Percentiles rank a stretch among this genome's conserved stretches.
phyloP scores from a whole-genome alignment of 305 asterid species.

The Solanum chacoense region DNA sequence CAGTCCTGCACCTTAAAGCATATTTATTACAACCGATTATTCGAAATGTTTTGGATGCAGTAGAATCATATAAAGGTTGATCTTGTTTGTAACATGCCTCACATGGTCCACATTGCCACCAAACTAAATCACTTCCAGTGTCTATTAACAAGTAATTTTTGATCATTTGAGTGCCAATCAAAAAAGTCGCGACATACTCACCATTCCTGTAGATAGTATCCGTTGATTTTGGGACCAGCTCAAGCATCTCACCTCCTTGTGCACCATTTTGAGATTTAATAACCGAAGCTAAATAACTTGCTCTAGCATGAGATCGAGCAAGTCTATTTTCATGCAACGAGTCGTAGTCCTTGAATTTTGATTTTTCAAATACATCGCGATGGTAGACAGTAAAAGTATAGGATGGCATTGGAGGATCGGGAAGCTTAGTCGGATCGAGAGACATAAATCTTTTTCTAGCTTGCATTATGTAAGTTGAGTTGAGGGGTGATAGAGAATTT shows the following conservation, averaged over 20 bases:
- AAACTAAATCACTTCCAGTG: neutral
- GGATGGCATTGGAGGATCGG: neutral
- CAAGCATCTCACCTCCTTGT: neutral
- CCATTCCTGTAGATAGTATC: neutral
- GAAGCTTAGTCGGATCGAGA: neutral
- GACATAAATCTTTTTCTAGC: neutral
- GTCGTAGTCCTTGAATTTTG: neutral
- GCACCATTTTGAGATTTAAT: neutral
- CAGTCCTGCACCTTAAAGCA: neutral
- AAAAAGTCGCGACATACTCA: neutral
- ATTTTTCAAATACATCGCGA: neutral
- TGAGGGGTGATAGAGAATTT: neutral
- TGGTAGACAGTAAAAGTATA: neutral
- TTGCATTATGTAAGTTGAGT: neutral
- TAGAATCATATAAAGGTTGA: neutral
- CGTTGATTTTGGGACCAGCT: neutral
- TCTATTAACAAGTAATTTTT: neutral
- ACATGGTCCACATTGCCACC: neutral
- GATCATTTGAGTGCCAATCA: neutral
- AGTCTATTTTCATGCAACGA: neutral
- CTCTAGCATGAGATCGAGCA: neutral
- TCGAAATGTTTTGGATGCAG: neutral
- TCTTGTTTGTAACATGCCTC: neutral
- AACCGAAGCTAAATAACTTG: neutral
- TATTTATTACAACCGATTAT: neutral